Percentiles rank a stretch among this genome's conserved stretches.
These are phyloP conservation scores for Lachancea mirantina DNA, from an alignment of 805 yeast genomes.

Conservation along the genomic window DNA sequence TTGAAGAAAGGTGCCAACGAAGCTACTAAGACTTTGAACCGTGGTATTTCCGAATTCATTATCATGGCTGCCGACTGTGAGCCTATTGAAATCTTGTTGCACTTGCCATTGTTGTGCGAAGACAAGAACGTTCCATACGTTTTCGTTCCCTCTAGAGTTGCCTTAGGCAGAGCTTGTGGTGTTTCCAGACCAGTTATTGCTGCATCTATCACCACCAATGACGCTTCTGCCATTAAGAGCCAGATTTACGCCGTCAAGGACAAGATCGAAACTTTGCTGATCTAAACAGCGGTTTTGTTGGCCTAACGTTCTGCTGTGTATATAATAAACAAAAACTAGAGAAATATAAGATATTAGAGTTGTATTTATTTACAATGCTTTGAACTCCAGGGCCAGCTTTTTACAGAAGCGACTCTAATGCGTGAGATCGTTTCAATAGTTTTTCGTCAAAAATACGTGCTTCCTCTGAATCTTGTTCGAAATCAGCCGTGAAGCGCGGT, in stretches of 20 bases:
- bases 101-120: conserved; percentile 95
- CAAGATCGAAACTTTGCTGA: conserved; percentile 95
- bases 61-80: conserved; percentile 99
- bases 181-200: conserved; percentile 99
- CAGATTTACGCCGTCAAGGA: conserved; percentile 97
- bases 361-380: no score
- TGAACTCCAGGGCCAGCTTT: no score
- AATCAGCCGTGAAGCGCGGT: no score
- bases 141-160: conserved; percentile 96
- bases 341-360: no score
- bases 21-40: conserved; percentile 97
- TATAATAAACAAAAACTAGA: no score
- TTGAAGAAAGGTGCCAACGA: conserved; percentile 99
- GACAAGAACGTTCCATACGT: conserved; percentile 99
- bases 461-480: no score
- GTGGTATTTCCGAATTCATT: conserved; percentile 98
- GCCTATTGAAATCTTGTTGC: conserved; percentile 97
- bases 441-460: no score
- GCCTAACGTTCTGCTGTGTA: no score
- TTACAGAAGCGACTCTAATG: no score
- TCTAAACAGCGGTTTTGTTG: no score
- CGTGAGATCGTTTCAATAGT: no score
- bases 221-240: conserved; percentile 93
- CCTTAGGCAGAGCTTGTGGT: conserved; percentile 99
- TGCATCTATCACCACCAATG: conserved; percentile 96